Evolutionary conservation across 345 rosid genomes (phyloP), one percentile per base, ranked within the genome.

Genomic region (Aurinia saxatilis): DNA sequence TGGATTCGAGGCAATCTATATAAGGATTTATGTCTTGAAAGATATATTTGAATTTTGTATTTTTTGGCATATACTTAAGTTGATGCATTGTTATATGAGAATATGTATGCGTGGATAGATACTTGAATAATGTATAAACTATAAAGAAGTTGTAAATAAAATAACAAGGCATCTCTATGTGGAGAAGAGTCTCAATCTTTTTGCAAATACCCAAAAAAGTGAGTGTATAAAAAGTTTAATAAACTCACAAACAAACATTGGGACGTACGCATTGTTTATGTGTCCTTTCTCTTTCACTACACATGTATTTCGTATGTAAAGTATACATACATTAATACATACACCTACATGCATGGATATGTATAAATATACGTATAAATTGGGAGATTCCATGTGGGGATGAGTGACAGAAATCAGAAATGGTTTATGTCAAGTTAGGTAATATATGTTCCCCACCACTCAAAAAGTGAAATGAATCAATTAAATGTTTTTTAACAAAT

Each of bases 181-280:
- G 52, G 51, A n/a, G n/a, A n/a, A n/a, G n/a, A 70, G 68, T 70
- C 74, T 47, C 52, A 31, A 55, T 70, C 74, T 70, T 70, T 68
- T 70, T 54, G 63, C 64, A 62, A 63, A 70, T 62, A 70, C 68
- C 73, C 68, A 62, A 47, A 53, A 55, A 62, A 61, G 41, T n/a
- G 41, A 30, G 58, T 46, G 48, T 38, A 27, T 27, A 27, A 62
- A 62, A 62, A 62, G 50, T 17, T 54, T 36, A 17, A 17, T 27
- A 27, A 53, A 46, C 57, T 62, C 51, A 12, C 31, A 46, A 37
- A 70, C 55, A 45, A 44, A 47, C 74, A 47, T 48, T 55, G 68
- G 57, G 57, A 63, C 74, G 57, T 60, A 61, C 53, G 63, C 67
- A 68, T 60, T 68, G 61, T 52, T 50, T 67, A 42, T 34, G 61